Base-by-base conservation (phyloP, 176 grass and related monocot species). In the Stipa capillata region DNA sequence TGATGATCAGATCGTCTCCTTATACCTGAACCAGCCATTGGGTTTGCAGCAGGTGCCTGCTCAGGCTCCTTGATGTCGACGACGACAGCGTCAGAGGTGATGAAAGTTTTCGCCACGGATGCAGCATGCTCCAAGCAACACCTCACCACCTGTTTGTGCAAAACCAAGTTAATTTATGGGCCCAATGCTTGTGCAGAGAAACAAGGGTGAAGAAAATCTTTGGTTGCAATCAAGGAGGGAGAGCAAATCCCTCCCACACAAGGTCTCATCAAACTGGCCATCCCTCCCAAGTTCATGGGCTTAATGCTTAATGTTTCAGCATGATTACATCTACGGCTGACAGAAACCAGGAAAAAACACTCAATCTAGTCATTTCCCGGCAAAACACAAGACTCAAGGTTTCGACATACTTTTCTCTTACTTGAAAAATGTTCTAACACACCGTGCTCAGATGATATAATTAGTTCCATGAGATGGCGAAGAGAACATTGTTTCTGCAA, bases 51-150 rank as follows among this genome's bases (percentile, higher is more conserved):
- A 65, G 94, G 72, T 24, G 87, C 85, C 42, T 86, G 54, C 80
- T 94, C 94, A 0, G 89, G 36, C 53, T 78, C 89, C 72, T 94
- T 92, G 67, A 94, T 92, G 20, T 94, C 94, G 5, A 97, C 94
- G 1, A 97, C 94, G 32, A 94, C 94, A 8, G 93, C 94, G 23
- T 94, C 94, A 1, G 91, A 97, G 9, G 87, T 97, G 56, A 97
- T 79, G 89, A 97, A 97, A 35, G 91, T 97, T 70, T 90, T 94
- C 0, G 94, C 91, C 35, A 97, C 94, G 0, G 94, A 97, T 4
- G 94, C 74, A 1, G 91, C 94, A 73, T 97, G 91, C 83, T 97
- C 91, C 87, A 97, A 62, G 68, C 94, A 97, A 36, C 91, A 97
- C 69, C 94, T 97, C 79, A 97, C 94, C 24, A 97, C 94, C 94